Evolutionary conservation across 2,329 filamentous ascomycete species (phyloP).

Genomic region (Meredithiella fracta): DNA sequence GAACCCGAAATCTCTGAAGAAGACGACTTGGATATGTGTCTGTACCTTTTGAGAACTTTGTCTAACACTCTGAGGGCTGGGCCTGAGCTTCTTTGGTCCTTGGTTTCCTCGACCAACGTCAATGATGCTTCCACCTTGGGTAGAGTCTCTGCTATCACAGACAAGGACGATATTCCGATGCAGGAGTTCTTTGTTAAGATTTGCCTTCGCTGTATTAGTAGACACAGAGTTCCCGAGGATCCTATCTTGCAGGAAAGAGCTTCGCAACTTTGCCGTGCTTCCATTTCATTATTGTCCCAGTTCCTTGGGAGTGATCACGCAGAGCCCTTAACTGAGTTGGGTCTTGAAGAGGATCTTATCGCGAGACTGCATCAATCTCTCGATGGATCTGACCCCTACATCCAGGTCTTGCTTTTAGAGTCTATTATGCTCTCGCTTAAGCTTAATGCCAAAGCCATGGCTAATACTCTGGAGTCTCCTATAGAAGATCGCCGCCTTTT

Average conservation of each 20-base stretch:
- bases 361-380: conserved; percentile 48
- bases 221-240: conserved; percentile 23
- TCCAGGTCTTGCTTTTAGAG: conserved; percentile 65
- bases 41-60: conserved; percentile 63
- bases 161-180: conserved; percentile 38
- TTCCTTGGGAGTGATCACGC: conserved; percentile 50
- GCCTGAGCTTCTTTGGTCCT: conserved; percentile 52
- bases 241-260: conserved; percentile 29
- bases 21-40: conserved; percentile 58
- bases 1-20: conserved; percentile 27
- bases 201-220: conserved; percentile 45
- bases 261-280: conserved; percentile 52
- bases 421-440: conserved; percentile 61
- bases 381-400: conserved; percentile 44
- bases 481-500: conserved; percentile 24
- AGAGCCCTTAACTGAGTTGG: conserved; percentile 39
- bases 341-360: conserved; percentile 56
- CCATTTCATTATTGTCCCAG: conserved; percentile 53
- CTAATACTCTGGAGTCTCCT: conserved; percentile 45
- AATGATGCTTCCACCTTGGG: conserved; percentile 28
- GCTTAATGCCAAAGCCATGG: conserved; percentile 28
- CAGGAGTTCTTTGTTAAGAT: conserved; percentile 53
- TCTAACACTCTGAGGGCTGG: conserved; percentile 55
- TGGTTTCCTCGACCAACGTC: conserved; percentile 47
- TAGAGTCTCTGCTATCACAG: conserved; percentile 29